Evolutionary conservation across 2,329 filamentous ascomycete genomes (phyloP).

Genomic region (Alternaria metachromatica): DNA sequence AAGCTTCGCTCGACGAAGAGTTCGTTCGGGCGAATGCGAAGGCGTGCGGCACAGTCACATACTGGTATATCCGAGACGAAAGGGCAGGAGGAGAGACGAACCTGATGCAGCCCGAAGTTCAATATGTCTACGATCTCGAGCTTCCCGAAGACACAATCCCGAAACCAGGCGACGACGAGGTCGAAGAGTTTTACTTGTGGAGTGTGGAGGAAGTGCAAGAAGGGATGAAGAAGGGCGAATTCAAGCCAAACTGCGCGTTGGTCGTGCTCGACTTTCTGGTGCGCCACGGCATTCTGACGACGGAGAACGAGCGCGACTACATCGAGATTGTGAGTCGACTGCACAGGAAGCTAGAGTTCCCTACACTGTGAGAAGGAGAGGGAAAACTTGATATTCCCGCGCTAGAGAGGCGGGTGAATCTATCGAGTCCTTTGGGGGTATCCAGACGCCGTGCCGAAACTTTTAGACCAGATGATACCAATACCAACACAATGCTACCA

Average conservation of each 20-base stretch:
- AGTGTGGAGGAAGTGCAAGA: slow-evolving; percentile 76
- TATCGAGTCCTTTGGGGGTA: slow-evolving; percentile 38
- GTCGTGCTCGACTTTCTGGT: slow-evolving; percentile 90
- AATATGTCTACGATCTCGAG: slow-evolving; percentile 91
- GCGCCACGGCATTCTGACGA: slow-evolving; percentile 79
- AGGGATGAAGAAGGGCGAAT: slow-evolving; percentile 73
- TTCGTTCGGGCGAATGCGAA: slow-evolving; percentile 68
- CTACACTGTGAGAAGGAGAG: slow-evolving; percentile 43
- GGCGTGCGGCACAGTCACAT: slow-evolving; percentile 76
- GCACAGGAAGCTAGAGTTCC: slow-evolving; percentile 83
- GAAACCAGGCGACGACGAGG: slow-evolving; percentile 84
- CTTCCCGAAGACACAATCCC: slow-evolving; percentile 72
- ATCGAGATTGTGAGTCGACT: slow-evolving; percentile 76
- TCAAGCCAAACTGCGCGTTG: slow-evolving; percentile 91
- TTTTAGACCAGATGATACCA: slow-evolving; percentile 39
- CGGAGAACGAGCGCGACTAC: slow-evolving; percentile 79
- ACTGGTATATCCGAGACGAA: slow-evolving; percentile 80
- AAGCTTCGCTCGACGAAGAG: slow-evolving; percentile 77
- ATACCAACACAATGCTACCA: slow-evolving; percentile 27
- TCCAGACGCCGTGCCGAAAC: slow-evolving; percentile 37
- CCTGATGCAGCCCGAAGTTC: slow-evolving; percentile 85
- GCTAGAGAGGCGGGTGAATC: slow-evolving; percentile 4
- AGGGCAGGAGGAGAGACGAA: slow-evolving; percentile 80
- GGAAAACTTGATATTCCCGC: slow-evolving; percentile 2
- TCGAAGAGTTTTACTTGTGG: slow-evolving; percentile 81